These are phyloP conservation scores for Amanita rimosa DNA, from an alignment of 768 basidiomycete species.

Conservation along the genomic window DNA sequence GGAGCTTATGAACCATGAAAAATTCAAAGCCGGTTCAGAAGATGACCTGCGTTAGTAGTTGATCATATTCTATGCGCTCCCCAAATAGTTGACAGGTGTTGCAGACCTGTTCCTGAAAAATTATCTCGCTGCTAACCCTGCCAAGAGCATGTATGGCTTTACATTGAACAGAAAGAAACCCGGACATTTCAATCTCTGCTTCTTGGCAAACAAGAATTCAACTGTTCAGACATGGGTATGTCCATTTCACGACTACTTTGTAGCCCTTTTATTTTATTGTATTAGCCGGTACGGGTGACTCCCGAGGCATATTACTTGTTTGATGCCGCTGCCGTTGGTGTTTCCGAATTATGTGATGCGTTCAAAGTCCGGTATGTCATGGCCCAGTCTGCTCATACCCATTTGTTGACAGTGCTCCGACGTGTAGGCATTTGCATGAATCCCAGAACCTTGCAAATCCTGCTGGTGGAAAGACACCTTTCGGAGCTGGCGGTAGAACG, in stretches of 20 bases:
- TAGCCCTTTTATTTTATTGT: constrained; percentile 7
- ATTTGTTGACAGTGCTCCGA: background rate
- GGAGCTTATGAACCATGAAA: constrained; percentile 91
- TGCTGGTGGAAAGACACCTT: constrained; percentile 71
- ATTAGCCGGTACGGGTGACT: constrained; percentile 76
- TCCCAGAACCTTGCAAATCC: constrained; percentile 47
- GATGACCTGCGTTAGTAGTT: constrained; percentile 78
- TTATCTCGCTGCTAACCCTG: constrained; percentile 86
- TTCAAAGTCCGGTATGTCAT: constrained; percentile 75
- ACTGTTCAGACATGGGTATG: constrained; percentile 87
- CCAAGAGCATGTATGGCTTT: constrained; percentile 93
- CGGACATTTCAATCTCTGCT: constrained; percentile 89
- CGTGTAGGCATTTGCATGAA: constrained; percentile 60
- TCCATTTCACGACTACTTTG: constrained; percentile 6
- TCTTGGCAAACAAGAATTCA: constrained; percentile 86
- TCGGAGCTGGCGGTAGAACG: constrained; percentile 61
- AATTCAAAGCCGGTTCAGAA: constrained; percentile 82
- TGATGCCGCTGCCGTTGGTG: constrained; percentile 82
- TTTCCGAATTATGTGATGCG: constrained; percentile 90
- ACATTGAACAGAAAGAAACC: constrained; percentile 81
- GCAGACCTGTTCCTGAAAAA: constrained; percentile 82
- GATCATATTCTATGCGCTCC: constrained; percentile 2
- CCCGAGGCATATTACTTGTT: constrained; percentile 87
- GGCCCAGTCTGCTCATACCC: background rate
- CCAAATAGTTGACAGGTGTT: background rate